These are phyloP conservation scores for Diaporthe eres DNA, from an alignment of 2,329 filamentous ascomycete genomes.

Conservation along the genomic window DNA sequence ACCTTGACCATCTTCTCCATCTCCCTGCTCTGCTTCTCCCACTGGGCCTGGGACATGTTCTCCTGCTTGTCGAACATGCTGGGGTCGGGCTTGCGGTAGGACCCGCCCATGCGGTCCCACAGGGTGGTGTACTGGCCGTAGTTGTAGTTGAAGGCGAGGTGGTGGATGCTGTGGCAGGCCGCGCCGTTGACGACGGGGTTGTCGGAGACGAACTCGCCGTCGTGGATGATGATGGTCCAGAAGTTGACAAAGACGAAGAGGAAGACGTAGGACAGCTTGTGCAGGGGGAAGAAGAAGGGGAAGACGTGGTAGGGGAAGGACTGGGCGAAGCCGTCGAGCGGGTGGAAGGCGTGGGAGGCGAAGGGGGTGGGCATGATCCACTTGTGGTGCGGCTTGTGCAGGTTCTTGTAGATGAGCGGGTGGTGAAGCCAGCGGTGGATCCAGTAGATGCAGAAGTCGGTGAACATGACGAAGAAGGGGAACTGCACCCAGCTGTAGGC, in stretches of 20 bases:
- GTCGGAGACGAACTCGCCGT: conserved; percentile 94
- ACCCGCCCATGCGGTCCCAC: conserved; percentile 90
- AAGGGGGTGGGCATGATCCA: conserved; percentile 99
- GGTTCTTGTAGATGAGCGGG: conserved; percentile 83
- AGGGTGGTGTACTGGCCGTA: conserved; percentile 95
- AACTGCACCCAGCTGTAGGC: conserved; percentile 89
- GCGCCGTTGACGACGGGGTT: conserved; percentile 94
- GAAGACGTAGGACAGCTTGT: conserved; percentile 88
- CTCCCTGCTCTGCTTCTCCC: conserved; percentile 81
- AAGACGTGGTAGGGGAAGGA: conserved; percentile 93
- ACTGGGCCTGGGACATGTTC: conserved; percentile 87
- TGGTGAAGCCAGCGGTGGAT: conserved; percentile 91
- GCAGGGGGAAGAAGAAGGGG: conserved; percentile 91
- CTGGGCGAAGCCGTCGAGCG: conserved; percentile 90
- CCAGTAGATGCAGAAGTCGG: conserved; percentile 92
- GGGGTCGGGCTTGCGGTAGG: conserved; percentile 87
- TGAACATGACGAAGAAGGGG: conserved; percentile 89
- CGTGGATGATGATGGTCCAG: conserved; percentile 97
- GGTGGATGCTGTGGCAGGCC: conserved; percentile 94
- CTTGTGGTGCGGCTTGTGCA: conserved; percentile 99
- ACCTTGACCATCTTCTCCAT: conserved; percentile 83
- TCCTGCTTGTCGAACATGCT: conserved; percentile 87
- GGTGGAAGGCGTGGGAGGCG: conserved; percentile 95
- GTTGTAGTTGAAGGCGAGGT: conserved; percentile 90
- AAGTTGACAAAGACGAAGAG: conserved; percentile 95